Evolutionary conservation across 805 yeast genomes (phyloP).

Genomic region (Yarrowia sp.): DNA sequence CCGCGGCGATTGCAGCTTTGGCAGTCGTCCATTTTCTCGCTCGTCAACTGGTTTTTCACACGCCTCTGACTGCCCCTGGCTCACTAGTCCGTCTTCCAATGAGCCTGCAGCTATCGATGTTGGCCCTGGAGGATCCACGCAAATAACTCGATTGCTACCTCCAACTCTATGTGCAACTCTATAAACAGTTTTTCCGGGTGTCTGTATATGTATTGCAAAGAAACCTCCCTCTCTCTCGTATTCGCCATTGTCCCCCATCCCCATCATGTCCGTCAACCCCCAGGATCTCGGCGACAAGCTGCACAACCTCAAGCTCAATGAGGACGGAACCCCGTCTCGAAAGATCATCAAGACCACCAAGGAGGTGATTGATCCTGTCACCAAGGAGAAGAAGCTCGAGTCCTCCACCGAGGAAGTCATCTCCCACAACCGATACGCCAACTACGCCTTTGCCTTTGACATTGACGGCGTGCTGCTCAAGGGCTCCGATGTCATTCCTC

Average conservation of each 20-base stretch:
- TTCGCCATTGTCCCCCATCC: not conserved
- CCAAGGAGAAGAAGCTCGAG: constrained; percentile 3
- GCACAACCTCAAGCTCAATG: not conserved
- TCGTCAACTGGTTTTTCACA: too few species aligned
- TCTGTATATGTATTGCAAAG: not conserved
- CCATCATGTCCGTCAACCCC: constrained; percentile 8
- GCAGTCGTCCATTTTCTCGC: too few species aligned
- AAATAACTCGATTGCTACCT: constrained; percentile 13
- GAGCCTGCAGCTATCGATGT: too few species aligned
- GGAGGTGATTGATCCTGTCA: constrained; percentile 21
- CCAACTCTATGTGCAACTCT: constrained; percentile 13
- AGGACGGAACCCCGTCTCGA: not conserved
- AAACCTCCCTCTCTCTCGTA: not conserved
- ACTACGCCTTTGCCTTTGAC: constrained; percentile 79
- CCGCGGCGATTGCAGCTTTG: too few species aligned
- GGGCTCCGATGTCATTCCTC: constrained; percentile 81
- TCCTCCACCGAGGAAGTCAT: constrained; percentile 13
- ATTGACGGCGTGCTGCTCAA: constrained; percentile 87
- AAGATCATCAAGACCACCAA: constrained; percentile 25
- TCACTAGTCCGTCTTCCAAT: too few species aligned
- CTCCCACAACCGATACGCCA: constrained; percentile 32
- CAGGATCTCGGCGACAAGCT: constrained; percentile 20
- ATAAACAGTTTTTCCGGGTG: constrained; percentile 6
- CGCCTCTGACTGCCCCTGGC: too few species aligned
- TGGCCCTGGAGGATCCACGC: too few species aligned